Conservation (phyloP, 2,329 filamentous ascomycete species). For the Diaporthe humulicola region DNA sequence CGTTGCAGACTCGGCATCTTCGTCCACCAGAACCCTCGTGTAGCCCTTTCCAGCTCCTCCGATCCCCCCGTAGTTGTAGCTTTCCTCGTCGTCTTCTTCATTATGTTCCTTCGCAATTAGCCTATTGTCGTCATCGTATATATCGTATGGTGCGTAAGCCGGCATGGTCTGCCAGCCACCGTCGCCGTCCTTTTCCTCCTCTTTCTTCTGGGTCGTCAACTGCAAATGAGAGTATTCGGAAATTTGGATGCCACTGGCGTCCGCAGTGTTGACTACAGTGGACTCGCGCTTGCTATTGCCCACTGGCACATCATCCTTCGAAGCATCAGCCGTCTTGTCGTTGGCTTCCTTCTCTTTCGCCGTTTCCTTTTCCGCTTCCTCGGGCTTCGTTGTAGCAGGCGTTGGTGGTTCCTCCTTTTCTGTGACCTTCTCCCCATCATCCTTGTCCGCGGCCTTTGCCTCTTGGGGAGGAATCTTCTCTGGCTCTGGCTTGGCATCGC, state of each 20-base stretch:
- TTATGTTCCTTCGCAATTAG: slow-evolving; percentile 85
- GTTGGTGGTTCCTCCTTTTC: not conserved
- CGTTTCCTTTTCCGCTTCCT: not conserved
- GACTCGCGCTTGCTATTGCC: slow-evolving; percentile 53
- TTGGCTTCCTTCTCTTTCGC: not conserved
- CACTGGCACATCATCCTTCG: slow-evolving; percentile 42
- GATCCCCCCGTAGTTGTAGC: slow-evolving; percentile 79
- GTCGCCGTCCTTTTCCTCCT: slow-evolving; percentile 64
- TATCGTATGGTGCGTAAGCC: slow-evolving; percentile 90
- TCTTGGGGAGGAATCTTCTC: not conserved
- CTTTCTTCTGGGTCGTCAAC: slow-evolving; percentile 66
- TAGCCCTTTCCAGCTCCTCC: slow-evolving; percentile 96
- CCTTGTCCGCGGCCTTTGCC: not conserved
- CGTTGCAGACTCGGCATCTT: slow-evolving; percentile 88
- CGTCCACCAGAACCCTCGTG: slow-evolving; percentile 90
- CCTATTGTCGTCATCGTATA: slow-evolving; percentile 94
- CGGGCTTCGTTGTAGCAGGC: not conserved
- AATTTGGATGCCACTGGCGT: slow-evolving; percentile 50
- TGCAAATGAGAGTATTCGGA: slow-evolving; percentile 96
- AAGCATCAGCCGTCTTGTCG: slow-evolving; percentile 22
- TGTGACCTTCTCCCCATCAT: not conserved
- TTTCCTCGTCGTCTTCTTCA: slow-evolving; percentile 76
- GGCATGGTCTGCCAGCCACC: slow-evolving; percentile 95
- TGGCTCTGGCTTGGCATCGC: not conserved
- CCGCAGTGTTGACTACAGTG: slow-evolving; percentile 54